phyloP scores from a whole-genome alignment of 768 basidiomycete species.

The Pleurotus djamor region DNA sequence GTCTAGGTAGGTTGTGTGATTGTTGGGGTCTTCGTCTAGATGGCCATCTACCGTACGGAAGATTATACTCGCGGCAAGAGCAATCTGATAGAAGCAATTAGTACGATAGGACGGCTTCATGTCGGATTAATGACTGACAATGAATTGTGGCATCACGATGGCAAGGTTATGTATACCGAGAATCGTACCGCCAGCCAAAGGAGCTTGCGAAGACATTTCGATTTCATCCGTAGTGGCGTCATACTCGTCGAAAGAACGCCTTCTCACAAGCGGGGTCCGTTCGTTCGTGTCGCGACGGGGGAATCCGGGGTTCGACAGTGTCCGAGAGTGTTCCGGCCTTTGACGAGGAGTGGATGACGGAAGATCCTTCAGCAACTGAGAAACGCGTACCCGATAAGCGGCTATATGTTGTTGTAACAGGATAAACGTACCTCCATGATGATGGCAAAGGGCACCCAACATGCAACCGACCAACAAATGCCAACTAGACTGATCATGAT shows the following conservation, averaged over 20 bases:
- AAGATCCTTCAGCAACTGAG: constrained; percentile 74
- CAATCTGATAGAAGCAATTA: constrained; percentile 53
- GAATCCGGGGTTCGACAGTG: constrained; percentile 46
- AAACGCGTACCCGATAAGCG: not conserved
- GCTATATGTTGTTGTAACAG: not conserved
- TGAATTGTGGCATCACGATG: constrained; percentile 92
- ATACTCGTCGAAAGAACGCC: constrained; percentile 53
- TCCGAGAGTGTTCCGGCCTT: constrained; percentile 50
- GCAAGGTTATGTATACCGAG: constrained; percentile 95
- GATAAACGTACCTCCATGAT: constrained; percentile 82
- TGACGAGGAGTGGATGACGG: constrained; percentile 31
- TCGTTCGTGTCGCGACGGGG: constrained; percentile 36
- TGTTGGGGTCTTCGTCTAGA: constrained; percentile 36
- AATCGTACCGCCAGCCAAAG: constrained; percentile 84
- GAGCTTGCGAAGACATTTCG: constrained; percentile 32
- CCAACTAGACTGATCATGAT: constrained; percentile 82
- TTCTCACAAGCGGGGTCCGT: constrained; percentile 58
- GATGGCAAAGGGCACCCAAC: constrained; percentile 96
- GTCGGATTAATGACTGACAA: constrained; percentile 50
- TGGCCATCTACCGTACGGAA: constrained; percentile 77
- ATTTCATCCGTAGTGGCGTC: constrained; percentile 33
- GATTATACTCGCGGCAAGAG: constrained; percentile 81
- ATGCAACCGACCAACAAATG: constrained; percentile 96
- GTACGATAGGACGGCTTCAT: constrained; percentile 7
- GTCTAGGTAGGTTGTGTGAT: constrained; percentile 62